phyloP scores from a whole-genome alignment of 202 grass and related monocot genomes.

The Saccharum hybrid region DNA sequence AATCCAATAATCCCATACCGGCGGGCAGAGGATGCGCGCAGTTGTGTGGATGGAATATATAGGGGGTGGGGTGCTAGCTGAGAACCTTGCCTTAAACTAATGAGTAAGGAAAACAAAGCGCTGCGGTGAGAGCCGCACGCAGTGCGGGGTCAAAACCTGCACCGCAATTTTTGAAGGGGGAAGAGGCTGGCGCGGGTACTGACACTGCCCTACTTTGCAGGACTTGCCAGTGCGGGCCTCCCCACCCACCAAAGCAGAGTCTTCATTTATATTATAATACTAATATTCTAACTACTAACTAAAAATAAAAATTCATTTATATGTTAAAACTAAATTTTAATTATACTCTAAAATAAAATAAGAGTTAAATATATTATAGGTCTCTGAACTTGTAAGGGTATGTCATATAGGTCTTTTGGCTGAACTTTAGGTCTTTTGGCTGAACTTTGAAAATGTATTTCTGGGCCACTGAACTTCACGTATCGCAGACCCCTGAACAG shows the following conservation, averaged over 20 bases:
- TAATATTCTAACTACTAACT: no score
- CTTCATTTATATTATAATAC: no score
- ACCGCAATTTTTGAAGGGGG: conserved; percentile 71
- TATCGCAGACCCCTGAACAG: no score
- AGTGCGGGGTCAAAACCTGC: conserved; percentile 49
- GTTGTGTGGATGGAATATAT: not conserved
- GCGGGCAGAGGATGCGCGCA: not conserved
- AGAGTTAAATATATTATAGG: no score
- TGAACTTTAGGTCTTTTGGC: no score
- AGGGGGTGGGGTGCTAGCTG: not conserved
- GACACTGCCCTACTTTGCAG: conserved; percentile 98
- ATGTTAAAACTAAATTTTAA: no score
- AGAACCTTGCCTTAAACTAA: conserved; percentile 80
- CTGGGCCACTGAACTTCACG: no score
- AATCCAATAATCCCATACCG: conserved; percentile 47
- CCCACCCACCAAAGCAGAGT: conserved; percentile 44
- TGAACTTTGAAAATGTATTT: no score
- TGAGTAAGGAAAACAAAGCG: conserved; percentile 98
- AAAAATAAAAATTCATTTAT: no score
- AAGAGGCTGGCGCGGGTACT: conserved; percentile 62
- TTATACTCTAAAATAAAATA: no score
- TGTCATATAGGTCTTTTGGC: no score
- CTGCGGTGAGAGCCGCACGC: conserved; percentile 78
- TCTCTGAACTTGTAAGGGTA: no score
- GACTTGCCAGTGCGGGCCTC: conserved; percentile 79